These are phyloP conservation scores for Tricholoma matsutake DNA, from an alignment of 768 basidiomycete species.

Conservation along the genomic window DNA sequence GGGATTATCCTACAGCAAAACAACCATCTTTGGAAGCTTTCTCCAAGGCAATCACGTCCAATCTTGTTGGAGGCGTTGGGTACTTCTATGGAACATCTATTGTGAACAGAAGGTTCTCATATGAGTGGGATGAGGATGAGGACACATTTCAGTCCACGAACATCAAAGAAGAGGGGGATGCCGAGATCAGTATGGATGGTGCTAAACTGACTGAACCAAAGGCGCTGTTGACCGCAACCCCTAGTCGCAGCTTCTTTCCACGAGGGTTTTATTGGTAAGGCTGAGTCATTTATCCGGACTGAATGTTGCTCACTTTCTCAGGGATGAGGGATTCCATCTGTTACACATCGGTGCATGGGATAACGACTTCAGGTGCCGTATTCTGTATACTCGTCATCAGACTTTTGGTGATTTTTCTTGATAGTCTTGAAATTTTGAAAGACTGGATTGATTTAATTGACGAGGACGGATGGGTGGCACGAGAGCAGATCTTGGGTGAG, in stretches of 20 bases:
- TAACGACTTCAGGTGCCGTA: slow-evolving; percentile 68
- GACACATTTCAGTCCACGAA: slow-evolving; percentile 24
- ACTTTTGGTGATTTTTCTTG: not conserved
- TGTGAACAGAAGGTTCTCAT: slow-evolving; percentile 79
- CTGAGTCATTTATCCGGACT: not conserved
- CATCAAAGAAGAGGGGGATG: slow-evolving; percentile 35
- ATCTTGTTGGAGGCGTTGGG: slow-evolving; percentile 88
- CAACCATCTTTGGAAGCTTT: slow-evolving; percentile 58
- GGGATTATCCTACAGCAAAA: slow-evolving; percentile 47
- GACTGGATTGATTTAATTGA: slow-evolving; percentile 91
- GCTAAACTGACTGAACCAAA: slow-evolving; percentile 70
- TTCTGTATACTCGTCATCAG: not conserved
- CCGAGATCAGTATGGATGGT: slow-evolving; percentile 39
- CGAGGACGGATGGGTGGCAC: slow-evolving; percentile 92
- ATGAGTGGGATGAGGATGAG: slow-evolving; percentile 85
- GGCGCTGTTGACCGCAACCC: slow-evolving; percentile 85
- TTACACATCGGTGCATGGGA: slow-evolving; percentile 92
- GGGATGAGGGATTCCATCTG: slow-evolving; percentile 98
- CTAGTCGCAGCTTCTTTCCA: slow-evolving; percentile 95
- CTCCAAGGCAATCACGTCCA: slow-evolving; percentile 87
- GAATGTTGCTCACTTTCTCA: slow-evolving; percentile 24
- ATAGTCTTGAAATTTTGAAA: slow-evolving; percentile 82
- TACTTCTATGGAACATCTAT: slow-evolving; percentile 94
- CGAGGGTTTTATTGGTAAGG: slow-evolving; percentile 92
- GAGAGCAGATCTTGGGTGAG: slow-evolving; percentile 95